Evolutionary conservation across 1,284 basidiomycete species (phyloP).

Genomic region (Grifola frondosa): DNA sequence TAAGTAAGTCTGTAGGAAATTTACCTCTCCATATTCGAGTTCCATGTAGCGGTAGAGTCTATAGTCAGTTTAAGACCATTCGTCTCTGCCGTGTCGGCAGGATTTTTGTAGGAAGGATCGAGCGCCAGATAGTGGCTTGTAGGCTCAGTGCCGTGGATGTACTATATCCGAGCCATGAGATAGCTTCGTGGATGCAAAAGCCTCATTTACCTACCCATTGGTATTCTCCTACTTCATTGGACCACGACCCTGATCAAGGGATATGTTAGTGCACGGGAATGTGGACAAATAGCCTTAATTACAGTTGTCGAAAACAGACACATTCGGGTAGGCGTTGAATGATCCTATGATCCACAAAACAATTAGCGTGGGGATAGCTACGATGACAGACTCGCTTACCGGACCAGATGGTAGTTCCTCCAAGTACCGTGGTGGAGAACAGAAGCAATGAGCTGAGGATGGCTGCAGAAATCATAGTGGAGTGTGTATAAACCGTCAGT

Average conservation of each 20-base stretch:
- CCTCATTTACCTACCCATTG: constrained; percentile 46
- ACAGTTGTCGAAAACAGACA: constrained; percentile 56
- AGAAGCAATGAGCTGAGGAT: constrained; percentile 20
- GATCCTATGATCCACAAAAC: constrained; percentile 12
- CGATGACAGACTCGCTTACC: no score
- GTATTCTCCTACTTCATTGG: constrained; percentile 54
- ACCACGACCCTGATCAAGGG: constrained; percentile 49
- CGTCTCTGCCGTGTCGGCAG: constrained; percentile 51
- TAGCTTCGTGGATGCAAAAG: neutral
- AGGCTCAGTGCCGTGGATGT: constrained; percentile 57
- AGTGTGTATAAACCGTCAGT: neutral
- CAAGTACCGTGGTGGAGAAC: constrained; percentile 36
- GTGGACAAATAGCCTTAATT: constrained; percentile 14
- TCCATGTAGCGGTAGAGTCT: constrained; percentile 53
- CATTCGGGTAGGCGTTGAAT: constrained; percentile 50
- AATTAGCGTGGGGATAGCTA: neutral
- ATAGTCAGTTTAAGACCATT: constrained; percentile 59
- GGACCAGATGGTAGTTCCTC: constrained; percentile 53
- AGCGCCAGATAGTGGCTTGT: constrained; percentile 57
- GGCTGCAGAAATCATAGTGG: constrained; percentile 22
- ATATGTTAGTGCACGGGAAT: constrained; percentile 1
- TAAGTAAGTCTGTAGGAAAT: neutral
- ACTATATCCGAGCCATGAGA: constrained; percentile 35
- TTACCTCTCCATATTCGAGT: constrained; percentile 41
- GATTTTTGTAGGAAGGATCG: constrained; percentile 58